Base-by-base conservation (phyloP, 495 filamentous ascomycete genomes). In the Penicillium silybi region DNA sequence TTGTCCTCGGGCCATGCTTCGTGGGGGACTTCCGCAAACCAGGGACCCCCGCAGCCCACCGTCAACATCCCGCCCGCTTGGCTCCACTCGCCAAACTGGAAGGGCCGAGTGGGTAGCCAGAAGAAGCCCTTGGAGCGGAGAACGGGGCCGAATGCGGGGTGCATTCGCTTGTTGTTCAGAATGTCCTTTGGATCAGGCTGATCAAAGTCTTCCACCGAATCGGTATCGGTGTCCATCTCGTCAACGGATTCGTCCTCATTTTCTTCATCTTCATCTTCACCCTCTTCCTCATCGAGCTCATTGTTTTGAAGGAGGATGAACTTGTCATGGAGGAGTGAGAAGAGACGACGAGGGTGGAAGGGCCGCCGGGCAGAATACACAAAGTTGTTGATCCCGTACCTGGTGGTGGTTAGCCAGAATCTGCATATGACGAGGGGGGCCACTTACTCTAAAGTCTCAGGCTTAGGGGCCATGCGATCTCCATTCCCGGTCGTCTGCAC, bases 31-130 rank as follows among this genome's bases (percentile, higher is more conserved):
- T 75, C 76, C 13, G 75, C 74, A 38, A 80, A 81, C 77, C 80
- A 84, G 0, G 72, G 68, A 1, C 75, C 75, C 18, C 79, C 78
- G 29, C 74, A 76, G 2, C 70, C 66, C 17, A 84, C 58, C 0
- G 80, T 83, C 44, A 84, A 58, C 74, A 84, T 84, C 5, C 73
- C 78, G 4, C 80, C 80, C 1, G 80, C 79, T 58, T 82, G 79
- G n/a, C 74, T 80, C 80, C 80, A 84, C 61, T 81, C 79, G 44
- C 79, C 79, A 17, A 71, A 72, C 16, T 73, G 71, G 45, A 65
- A 57, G 0, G 74, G 70, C 2, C 76, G 68, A 41, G 71, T 77
- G 0, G 73, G 61, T 3, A 78, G 59, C 74, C 74, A 78, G 55
- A 73, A 69, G 52, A 72, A 71, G 44, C 75, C 75, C 45, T 78